Evolutionary conservation across 78 protist genomes (phyloP).

Genomic region (Creolimax fragrantissima): DNA sequence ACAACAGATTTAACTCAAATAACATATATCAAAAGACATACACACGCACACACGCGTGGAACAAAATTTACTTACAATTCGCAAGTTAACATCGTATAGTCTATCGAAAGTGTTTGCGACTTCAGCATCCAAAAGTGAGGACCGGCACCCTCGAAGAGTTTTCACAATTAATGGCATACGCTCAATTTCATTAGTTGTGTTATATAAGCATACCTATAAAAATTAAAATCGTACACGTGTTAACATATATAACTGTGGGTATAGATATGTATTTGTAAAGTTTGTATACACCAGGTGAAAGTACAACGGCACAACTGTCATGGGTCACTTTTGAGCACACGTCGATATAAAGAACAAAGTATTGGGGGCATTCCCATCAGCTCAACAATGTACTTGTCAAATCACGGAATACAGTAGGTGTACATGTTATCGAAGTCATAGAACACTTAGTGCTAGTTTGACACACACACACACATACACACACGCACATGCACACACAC

Average conservation of each 20-base stretch:
- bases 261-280: neutral
- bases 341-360: no score
- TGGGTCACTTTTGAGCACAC: neutral
- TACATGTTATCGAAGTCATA: no score
- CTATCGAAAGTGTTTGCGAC: neutral
- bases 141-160: neutral
- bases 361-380: no score
- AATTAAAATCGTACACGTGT: neutral
- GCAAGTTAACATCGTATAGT: neutral
- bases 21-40: no score
- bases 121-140: neutral
- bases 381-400: no score
- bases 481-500: no score
- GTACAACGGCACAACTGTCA: neutral
- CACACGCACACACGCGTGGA: no score
- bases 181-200: neutral
- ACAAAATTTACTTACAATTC: neutral
- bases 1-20: no score
- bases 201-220: neutral
- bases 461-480: no score
- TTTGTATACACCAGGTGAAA: neutral
- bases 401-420: no score
- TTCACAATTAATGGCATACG: neutral
- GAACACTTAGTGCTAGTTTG: no score
- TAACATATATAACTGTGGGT: neutral